Evolutionary conservation across 306 rosid species (phyloP), one percentile per base, ranked within the genome.

Genomic region (Vigna angularis): DNA sequence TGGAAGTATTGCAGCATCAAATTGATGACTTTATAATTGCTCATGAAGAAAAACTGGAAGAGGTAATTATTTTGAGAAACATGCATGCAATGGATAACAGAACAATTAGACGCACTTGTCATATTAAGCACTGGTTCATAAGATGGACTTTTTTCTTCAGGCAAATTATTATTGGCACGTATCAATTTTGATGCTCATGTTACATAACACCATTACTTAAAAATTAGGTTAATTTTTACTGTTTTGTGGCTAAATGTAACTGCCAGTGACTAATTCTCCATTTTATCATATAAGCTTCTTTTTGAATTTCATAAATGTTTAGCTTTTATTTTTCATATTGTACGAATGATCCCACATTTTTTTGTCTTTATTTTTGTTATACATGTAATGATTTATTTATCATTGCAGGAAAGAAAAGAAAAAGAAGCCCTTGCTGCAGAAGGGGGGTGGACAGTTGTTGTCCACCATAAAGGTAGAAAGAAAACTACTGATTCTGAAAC

Each of bases 401-500:
- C 58, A 34, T 50, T 83, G 66, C 93, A 94, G 98, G 93, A 90
- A 83, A 88, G 70, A 72, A 85, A 84, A 81, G 93, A 86, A 78
- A 90, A 84, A 83, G 93, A 94, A 82, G 91, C 87, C 52, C 89
- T 12, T 66, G 89, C 84, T 51, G 93, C 91, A 28, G 97, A 91
- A 30, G 97, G 90, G 44, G 98, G 98, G 58, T 94, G 97, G 97
- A 90, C 97, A 0, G 93, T 94, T 63, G 96, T 91, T 66, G 87
- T 79, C 26, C 96, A 92, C 82, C 96, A 91, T 52, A 94, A 88
- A 74, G 98, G 98, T 75, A 86, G 98, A 86, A 94, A 94, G 86
- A 94, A 90, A 86, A 90, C 96, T n/a, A 89, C 86, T 0, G 97
- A 91, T 34, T 77, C 91, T 80, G 97, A 86, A 76, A 93, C 89